Conservation (phyloP, 257 asterid genomes). For the Solanum habrochaites region DNA sequence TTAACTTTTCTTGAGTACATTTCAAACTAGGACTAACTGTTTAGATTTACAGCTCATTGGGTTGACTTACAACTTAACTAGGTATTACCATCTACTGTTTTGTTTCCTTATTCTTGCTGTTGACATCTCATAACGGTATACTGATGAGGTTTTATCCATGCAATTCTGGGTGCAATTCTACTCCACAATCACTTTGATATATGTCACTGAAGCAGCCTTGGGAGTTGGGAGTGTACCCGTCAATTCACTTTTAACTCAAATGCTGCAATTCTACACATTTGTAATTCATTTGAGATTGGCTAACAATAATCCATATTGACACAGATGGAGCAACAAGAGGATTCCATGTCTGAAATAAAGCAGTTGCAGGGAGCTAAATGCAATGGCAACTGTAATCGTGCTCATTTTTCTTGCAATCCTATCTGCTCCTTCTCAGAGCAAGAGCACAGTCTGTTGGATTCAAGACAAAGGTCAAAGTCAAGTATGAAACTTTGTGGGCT, state of each 20-base stretch:
- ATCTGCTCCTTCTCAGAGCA: slow-evolving; percentile 54
- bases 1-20: background rate
- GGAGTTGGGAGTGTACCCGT: background rate
- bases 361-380: slow-evolving; percentile 14
- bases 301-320: background rate
- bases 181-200: background rate
- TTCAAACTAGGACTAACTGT: background rate
- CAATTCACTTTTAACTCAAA: background rate
- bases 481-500: slow-evolving; percentile 47
- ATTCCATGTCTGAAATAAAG: slow-evolving; percentile 8
- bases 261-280: background rate
- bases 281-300: background rate
- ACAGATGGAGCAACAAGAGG: slow-evolving; percentile 42
- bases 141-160: background rate
- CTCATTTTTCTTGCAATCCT: slow-evolving; percentile 32
- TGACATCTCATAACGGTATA: background rate
- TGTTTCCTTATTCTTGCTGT: background rate
- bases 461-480: slow-evolving; percentile 48
- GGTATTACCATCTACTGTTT: background rate
- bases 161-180: background rate
- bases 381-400: slow-evolving; percentile 3
- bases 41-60: background rate
- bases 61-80: background rate
- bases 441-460: slow-evolving; percentile 21
- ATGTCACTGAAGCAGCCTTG: background rate